Evolutionary conservation across 2,329 filamentous ascomycete genomes (phyloP).

Genomic region (Fusarium fracticaudum): DNA sequence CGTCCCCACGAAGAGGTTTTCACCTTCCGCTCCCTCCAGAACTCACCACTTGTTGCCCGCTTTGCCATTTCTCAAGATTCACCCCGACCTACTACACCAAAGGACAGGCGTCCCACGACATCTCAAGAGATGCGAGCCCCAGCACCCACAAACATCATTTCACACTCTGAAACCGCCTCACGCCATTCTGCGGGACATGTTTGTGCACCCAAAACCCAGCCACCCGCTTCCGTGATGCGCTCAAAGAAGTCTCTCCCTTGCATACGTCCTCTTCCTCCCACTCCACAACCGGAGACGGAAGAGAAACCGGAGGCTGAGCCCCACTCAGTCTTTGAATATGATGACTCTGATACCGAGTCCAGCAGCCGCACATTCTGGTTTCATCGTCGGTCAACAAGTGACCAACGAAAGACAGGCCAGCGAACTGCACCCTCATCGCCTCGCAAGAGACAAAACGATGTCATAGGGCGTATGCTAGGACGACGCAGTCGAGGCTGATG

Average conservation of each 20-base stretch:
- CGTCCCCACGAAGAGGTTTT: constrained; percentile 43
- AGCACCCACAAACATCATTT: constrained; percentile 12
- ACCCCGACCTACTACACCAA: constrained; percentile 29
- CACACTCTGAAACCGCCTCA: constrained; percentile 35
- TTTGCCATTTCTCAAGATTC: constrained; percentile 31
- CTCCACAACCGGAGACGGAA: constrained; percentile 33
- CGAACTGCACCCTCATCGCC: constrained; percentile 40
- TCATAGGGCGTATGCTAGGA: constrained; percentile 52
- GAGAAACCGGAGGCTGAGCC: constrained; percentile 24
- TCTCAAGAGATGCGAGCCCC: constrained; percentile 24
- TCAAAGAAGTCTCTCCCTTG: constrained; percentile 44
- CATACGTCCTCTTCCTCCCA: constrained; percentile 38
- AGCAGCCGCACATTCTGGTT: constrained; percentile 55
- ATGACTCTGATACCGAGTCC: constrained; percentile 56
- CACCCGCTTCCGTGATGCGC: constrained; percentile 30
- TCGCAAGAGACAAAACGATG: constrained; percentile 47
- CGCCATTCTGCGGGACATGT: constrained; percentile 39
- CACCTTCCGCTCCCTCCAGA: constrained; percentile 23
- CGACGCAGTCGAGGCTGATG: constrained; percentile 43
- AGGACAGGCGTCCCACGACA: constrained; percentile 15
- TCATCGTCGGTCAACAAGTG: constrained; percentile 51
- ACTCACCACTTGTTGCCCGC: constrained; percentile 17
- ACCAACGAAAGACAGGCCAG: constrained; percentile 36
- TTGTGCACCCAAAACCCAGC: constrained; percentile 23
- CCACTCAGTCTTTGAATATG: constrained; percentile 61